Evolutionary conservation across 1,284 basidiomycete genomes (phyloP), one percentile per base, ranked within the genome.

Genomic region (Grifola frondosa): DNA sequence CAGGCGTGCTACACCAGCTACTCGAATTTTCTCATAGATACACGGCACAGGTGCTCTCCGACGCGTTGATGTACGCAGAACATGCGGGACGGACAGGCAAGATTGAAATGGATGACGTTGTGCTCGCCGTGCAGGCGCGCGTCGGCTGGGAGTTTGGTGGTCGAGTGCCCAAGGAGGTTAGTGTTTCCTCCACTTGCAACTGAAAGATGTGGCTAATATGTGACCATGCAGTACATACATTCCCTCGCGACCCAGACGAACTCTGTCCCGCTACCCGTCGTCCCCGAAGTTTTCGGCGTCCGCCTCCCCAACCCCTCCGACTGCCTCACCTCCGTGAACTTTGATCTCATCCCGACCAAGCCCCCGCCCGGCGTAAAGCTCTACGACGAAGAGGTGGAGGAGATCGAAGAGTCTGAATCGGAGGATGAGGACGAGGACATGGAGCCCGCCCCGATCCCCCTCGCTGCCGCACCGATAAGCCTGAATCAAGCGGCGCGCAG

Each of bases 1-100:
- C 95, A 6, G 87, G 87, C 3, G 96, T 98, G 3, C 77, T 99
- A 2, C 88, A 96, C 56, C 95, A 97, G 63, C 79, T 99, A 5
- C 81, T 98, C 42, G 96, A 99, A 67, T 97, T 99, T 63, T 85
- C 96, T 0, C 88, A 97, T 64, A 78, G 96, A 68, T 99, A 99
- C 67, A 94, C 94, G 1, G 78, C 87, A 21, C 94, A 98, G 53
- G 88, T 97, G 12, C 71, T 99, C 31, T 84, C 85, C 6, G 91
- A 96, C 62, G 92, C 95, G 10, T 82, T 90, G 48, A 82, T 94
- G 19, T 96, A 97, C 62, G 88, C 94, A 1, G 96, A 98, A 57
- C 96, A 99, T 63, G 95, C 92, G 5, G 86, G 84, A 13, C 74
- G 86, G 31, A 65, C 81, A 1, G 83, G 83, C 43, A 89, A 85